Conservation (phyloP, 108 stramenopile species). For the Aurantiochytrium sp. region DNA sequence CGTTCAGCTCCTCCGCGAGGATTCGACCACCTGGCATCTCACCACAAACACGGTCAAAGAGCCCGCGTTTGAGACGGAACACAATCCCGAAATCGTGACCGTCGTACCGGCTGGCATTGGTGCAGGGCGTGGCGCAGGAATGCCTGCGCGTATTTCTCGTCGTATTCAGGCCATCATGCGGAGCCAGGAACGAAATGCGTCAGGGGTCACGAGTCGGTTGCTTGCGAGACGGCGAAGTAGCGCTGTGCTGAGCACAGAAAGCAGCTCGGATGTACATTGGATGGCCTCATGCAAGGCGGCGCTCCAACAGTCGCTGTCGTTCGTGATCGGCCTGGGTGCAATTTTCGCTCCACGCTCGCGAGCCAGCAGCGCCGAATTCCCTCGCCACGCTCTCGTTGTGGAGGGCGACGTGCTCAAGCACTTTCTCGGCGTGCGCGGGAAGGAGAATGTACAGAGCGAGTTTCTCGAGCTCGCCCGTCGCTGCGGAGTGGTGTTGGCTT, state of each 20-base stretch:
- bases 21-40: not conserved
- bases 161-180: too few species aligned
- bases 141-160: too few species aligned
- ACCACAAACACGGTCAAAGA: not conserved
- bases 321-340: too few species aligned
- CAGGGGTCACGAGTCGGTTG: too few species aligned
- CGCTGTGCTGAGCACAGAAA: too few species aligned
- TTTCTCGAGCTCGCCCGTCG: conserved; percentile 71
- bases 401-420: conserved; percentile 77
- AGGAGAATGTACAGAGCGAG: conserved; percentile 52
- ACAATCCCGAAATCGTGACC: not conserved
- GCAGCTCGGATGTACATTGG: too few species aligned
- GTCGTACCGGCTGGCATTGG: not conserved
- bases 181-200: too few species aligned
- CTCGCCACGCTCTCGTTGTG: conserved; percentile 65
- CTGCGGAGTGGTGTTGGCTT: conserved; percentile 84
- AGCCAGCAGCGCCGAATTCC: not conserved
- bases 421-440: conserved; percentile 59
- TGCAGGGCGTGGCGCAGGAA: too few species aligned
- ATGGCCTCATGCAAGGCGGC: too few species aligned
- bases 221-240: too few species aligned
- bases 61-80: not conserved
- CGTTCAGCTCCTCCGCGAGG: conserved; percentile 59
- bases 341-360: not conserved
- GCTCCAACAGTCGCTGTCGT: too few species aligned